Evolutionary conservation across 148 eudicot genomes (phyloP), one percentile per base, ranked within the genome.

Genomic region (Simmondsia chinensis): DNA sequence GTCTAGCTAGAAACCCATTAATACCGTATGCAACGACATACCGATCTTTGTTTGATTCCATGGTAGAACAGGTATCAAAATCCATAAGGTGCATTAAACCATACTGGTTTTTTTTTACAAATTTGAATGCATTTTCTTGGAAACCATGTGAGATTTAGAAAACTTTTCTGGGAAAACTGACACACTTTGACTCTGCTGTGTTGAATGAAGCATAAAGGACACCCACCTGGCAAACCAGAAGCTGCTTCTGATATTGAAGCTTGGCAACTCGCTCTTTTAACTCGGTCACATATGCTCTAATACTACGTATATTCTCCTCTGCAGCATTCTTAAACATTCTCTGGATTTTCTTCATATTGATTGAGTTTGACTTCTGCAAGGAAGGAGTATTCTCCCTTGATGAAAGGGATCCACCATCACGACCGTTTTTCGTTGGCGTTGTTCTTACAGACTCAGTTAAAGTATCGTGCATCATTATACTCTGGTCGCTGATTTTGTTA

Each of bases 241-340:
- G 89, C 56, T 86, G 89, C 54, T 93, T 93, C 50, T 93, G 99
- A 66, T 86, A 93, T 59, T 93, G 99, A 64, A 93, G 84, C 71
- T 93, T 86, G 26, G 96, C 89, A 14, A 93, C 99, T 38, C 96
- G 59, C 63, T 86, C 99, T 71, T 82, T 86, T 38, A 93, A 68
- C 56, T 86, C 96, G 16, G 82, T 86, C 36, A 93, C 96, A 59
- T 86, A 86, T 33, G 83, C 63, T 63, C 77, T 80, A 35, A 93
- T 93, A 61, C 76, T 82, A 39, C 75, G 71, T 9, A 85, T 79
- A 52, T 73, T 86, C 57, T 86, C 99, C 62, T 93, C 99, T 12
- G 87, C 75, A 26, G 96, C 94, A 52, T 64, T 77, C 72, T 86
- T 82, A 42, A 91, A 91, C 79, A 75, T 82, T 32, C 68, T 77